Percentiles rank a stretch among this genome's conserved stretches.
Evolutionary conservation across 371 early-diverging fungal genomes (phyloP).

Genomic region (Agmasoma carcini): DNA sequence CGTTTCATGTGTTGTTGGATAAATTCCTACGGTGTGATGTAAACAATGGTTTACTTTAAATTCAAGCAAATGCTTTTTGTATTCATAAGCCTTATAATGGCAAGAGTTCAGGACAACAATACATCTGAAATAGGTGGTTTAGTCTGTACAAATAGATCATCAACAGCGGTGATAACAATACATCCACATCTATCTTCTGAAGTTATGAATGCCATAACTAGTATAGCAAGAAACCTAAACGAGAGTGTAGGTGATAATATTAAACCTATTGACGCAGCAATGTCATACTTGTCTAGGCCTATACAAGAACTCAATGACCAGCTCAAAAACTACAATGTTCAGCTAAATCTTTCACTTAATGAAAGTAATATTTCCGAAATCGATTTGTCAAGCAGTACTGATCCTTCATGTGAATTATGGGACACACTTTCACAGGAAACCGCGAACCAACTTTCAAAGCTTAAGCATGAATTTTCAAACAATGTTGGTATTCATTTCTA

Average conservation of each 20-base stretch:
- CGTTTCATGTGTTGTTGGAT: not conserved
- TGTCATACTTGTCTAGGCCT: slow-evolving; percentile 26
- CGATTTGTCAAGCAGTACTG: slow-evolving; percentile 2
- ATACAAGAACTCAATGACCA: slow-evolving; percentile 34
- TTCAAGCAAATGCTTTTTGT: not conserved
- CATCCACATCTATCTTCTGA: slow-evolving; percentile 27
- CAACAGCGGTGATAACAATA: slow-evolving; percentile 26
- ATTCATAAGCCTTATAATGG: not conserved
- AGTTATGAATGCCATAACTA: slow-evolving; percentile 26
- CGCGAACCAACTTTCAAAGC: slow-evolving; percentile 1
- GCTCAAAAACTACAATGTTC: slow-evolving; percentile 26
- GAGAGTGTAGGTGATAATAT: not conserved
- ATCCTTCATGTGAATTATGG: slow-evolving; percentile 42
- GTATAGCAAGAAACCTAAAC: not conserved
- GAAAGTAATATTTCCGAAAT: slow-evolving; percentile 21
- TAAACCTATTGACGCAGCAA: slow-evolving; percentile 7
- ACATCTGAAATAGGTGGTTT: not conserved
- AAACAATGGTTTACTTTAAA: not conserved
- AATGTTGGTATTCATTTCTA: slow-evolving; percentile 42
- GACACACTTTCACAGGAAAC: slow-evolving; percentile 28
- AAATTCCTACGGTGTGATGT: slow-evolving; percentile 2
- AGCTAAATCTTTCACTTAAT: slow-evolving; percentile 20
- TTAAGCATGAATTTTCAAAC: slow-evolving; percentile 9
- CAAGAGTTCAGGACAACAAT: not conserved
- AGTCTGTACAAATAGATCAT: slow-evolving; percentile 22